Evolutionary conservation across 257 asterid species (phyloP).

Genomic region (Fraxinus pennsylvanica): DNA sequence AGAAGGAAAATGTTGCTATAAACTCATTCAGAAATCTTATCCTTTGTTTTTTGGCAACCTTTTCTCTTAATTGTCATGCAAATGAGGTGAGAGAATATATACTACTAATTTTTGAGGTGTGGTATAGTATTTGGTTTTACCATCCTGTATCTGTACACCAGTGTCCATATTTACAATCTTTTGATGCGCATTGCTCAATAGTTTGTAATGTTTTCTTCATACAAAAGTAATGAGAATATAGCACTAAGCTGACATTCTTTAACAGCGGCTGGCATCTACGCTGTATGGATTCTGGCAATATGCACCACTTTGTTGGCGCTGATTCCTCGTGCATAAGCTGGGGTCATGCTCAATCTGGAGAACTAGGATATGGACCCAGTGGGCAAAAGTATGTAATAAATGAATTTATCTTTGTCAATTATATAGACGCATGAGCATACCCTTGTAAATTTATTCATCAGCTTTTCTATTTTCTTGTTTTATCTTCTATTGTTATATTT

Average conservation of each 20-base stretch:
- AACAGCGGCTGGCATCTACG: slow-evolving; percentile 93
- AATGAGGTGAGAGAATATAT: neutral
- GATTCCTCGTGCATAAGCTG: slow-evolving; percentile 99
- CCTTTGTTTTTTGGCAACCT: neutral
- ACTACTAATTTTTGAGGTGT: neutral
- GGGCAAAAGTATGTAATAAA: slow-evolving; percentile 72
- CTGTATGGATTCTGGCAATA: slow-evolving; percentile 96
- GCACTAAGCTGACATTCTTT: slow-evolving; percentile 14
- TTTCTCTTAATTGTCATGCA: neutral
- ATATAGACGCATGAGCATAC: neutral
- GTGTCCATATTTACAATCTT: neutral
- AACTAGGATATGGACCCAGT: slow-evolving; percentile 91
- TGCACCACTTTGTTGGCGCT: slow-evolving; percentile 97
- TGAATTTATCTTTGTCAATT: neutral
- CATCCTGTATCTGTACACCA: neutral
- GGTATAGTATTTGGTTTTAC: neutral
- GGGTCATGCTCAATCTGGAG: slow-evolving; percentile 98
- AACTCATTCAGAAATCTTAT: neutral
- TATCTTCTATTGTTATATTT: slow-evolving; percentile 8
- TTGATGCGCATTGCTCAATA: neutral
- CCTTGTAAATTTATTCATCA: neutral
- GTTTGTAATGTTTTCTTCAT: neutral
- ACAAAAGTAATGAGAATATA: neutral
- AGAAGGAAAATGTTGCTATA: neutral
- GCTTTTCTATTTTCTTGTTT: slow-evolving; percentile 2